Base-by-base conservation (phyloP, 805 yeast genomes). In the Naumovozyma baii region DNA sequence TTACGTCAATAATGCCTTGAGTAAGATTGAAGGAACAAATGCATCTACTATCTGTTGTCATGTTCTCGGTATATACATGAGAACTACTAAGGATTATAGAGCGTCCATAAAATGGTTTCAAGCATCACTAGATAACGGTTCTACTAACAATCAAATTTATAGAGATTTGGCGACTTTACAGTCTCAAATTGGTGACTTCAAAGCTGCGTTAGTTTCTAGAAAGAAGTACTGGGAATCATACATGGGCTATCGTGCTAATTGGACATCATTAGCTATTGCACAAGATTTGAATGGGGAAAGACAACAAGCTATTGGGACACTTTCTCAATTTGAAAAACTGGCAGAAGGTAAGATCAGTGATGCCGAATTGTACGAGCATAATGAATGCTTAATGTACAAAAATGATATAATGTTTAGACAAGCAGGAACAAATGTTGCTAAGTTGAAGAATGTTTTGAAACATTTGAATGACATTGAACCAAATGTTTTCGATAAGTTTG, bases 251-350 rank as follows among this genome's bases (percentile, higher is more conserved):
- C 73, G 96, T 47, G 87, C 90, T 45, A 83, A 85, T 55, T 88
- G 96, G 95, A 83, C 94, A 1, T 80, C 81, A 0, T 69, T 83
- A 38, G 95, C 95, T 1, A 70, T 86, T 33, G 95, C 96, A 1
- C 85, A 82, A 55, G 84, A 83, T 59, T 67, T 88, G 55, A 75
- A 74, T 57, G 72, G 74, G 18, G 84, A 87, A 52, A 73, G 69
- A 52, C 67, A 66, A 29, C 75, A 74, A 18, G 90, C 95, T 5
- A 79, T 80, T 40, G 73, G 73, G 40, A 83, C 90, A 2, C 70
- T 88, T 50, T 55, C 73, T 16, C 78, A 82, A 51, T 85, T 84
- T 51, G 96, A 90, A 59, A 79, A 74, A 22, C 64, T 84, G 25
- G 75, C 86, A 26, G 73, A 71, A 50, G 90, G 79, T 14, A 79